Base-by-base conservation (phyloP, 495 filamentous ascomycete species). In the Talaromyces thailandensis region DNA sequence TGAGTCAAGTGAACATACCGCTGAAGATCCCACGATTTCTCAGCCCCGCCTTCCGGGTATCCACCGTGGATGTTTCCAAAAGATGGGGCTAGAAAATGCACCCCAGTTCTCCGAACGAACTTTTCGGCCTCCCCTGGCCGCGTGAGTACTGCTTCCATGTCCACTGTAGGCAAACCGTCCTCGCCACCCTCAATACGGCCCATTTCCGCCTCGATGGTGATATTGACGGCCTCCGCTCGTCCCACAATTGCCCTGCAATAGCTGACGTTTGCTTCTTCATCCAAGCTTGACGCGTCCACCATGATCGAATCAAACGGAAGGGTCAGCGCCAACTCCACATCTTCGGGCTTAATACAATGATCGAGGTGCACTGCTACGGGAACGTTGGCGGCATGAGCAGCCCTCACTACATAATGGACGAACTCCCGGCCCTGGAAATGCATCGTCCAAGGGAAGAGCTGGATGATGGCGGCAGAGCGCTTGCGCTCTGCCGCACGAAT, bases 11-110 rank as follows among this genome's bases (percentile, higher is more conserved):
- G 2, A 55, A 16, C 57, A 58, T 64, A 76, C 50, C 85, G 73
- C 32, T 80, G 77, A 64, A 83, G 87, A 66, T 88, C 84, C 56
- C 88, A 72, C 5, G 86, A 83, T 0, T 85, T 86, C 28, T 83
- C 71, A 1, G 81, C 57, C 12, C 64, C 80, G 0, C 86, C 87
- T 14, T 40, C 28, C 28, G 58, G 64, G 68, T 90, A 91, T 61
- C 83, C 80, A 12, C 88, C 88, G 68, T 90, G 87, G 25, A 91
- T 84, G 70, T 90, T 90, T 11, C 87, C 87, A 68, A 91, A 90
- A 6, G 87, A 85, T 0, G 88, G 88, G 0, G 87, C 88, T 4
- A 89, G 71, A 79, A 86, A 88, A 70, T 89, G 85, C 43, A 89
- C 87, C 0, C 88, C 88, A 12, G 85, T 87, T 4, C 73, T 76